A percentile compares a stretch with the other conserved stretches of the same genome.
Conservation (phyloP, 768 basidiomycete species). For the Termitomyces sp. region DNA sequence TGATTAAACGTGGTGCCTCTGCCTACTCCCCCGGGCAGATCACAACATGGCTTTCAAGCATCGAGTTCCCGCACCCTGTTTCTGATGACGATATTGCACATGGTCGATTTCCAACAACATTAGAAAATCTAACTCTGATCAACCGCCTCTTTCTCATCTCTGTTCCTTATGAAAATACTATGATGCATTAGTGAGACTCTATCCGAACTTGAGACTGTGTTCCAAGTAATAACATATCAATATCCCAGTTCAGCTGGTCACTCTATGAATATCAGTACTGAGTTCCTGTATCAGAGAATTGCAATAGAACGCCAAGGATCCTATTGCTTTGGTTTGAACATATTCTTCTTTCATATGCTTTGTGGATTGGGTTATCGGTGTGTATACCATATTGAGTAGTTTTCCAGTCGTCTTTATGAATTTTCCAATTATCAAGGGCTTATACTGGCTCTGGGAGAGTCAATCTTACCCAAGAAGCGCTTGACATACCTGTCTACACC, state of each 20-base stretch:
- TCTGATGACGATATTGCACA: conserved; percentile 7
- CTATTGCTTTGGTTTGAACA: conserved; percentile 9
- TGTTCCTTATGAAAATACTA: conserved; percentile 11
- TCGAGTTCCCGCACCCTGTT: conserved; percentile 5
- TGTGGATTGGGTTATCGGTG: conserved; percentile 11
- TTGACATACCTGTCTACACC: conserved; percentile 3
- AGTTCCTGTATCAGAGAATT: conserved; percentile 6
- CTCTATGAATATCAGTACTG: conserved; percentile 5
- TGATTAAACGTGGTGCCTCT: conserved; percentile 1
- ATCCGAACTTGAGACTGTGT: neutral
- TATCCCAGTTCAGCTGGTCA: conserved; percentile 3
- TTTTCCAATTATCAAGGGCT: neutral
- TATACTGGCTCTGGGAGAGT: conserved; percentile 7
- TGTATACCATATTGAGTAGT: neutral
- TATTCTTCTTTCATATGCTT: conserved; percentile 7
- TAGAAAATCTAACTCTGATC: conserved; percentile 8
- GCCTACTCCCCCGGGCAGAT: conserved; percentile 2
- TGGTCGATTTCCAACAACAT: conserved; percentile 9
- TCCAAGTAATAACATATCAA: neutral
- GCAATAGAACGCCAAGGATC: conserved; percentile 8
- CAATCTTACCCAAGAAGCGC: conserved; percentile 2
- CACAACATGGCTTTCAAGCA: conserved; percentile 4
- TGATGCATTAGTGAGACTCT: conserved; percentile 11
- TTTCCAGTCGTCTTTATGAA: neutral
- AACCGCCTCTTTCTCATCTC: conserved; percentile 11